Percentiles rank a stretch among this genome's conserved stretches.
Evolutionary conservation across 2,329 filamentous ascomycete genomes (phyloP).

Genomic region (Sclerotinia sclerotiorum): DNA sequence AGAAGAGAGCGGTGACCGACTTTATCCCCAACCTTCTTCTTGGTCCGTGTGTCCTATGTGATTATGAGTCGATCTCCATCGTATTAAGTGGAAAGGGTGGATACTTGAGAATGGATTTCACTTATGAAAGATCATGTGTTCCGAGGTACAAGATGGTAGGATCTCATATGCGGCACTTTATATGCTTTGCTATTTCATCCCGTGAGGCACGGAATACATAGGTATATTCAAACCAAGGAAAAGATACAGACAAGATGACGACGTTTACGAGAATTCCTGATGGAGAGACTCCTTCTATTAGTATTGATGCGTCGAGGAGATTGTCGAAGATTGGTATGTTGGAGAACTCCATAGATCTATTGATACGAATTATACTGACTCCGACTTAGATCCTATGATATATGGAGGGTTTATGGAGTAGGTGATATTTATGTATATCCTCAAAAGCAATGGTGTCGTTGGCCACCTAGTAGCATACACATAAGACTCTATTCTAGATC

Average conservation of each 20-base stretch:
- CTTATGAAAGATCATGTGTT: neutral
- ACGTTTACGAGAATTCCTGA: conserved; percentile 69
- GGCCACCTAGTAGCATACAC: neutral
- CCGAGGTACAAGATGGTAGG: conserved; percentile 20
- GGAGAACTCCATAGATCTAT: neutral
- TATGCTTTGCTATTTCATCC: conserved; percentile 8
- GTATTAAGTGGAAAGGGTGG: neutral
- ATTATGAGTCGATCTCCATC: neutral
- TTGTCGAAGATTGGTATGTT: conserved; percentile 61
- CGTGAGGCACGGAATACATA: neutral
- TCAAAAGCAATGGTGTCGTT: neutral
- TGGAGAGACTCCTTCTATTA: conserved; percentile 61
- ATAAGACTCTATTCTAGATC: neutral
- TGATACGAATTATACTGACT: neutral
- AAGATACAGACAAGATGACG: conserved; percentile 53
- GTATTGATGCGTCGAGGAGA: conserved; percentile 62
- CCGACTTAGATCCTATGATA: conserved; percentile 62
- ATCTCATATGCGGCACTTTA: conserved; percentile 8
- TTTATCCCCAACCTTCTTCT: neutral
- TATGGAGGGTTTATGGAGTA: conserved; percentile 86
- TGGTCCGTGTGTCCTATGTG: neutral
- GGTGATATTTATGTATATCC: conserved; percentile 38
- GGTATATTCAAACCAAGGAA: neutral
- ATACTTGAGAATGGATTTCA: neutral
- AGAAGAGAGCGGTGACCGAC: too few species aligned